Evolutionary conservation across 2,329 filamentous ascomycete species (phyloP), one percentile per base, ranked within the genome.

Genomic region (Knoxdaviesia proteae): DNA sequence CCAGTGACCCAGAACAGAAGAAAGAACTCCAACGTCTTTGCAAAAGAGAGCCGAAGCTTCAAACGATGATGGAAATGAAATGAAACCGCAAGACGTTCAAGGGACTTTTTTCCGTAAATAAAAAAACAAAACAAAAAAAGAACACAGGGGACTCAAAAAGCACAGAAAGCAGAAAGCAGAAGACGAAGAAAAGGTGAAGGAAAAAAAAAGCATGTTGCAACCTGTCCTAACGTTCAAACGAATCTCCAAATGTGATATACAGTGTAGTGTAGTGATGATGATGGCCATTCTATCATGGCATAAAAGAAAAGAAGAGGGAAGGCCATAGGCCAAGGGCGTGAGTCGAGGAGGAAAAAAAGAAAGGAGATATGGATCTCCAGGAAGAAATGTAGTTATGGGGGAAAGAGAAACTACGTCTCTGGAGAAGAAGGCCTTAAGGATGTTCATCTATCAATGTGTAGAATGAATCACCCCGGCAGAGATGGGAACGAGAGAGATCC

Each of bases 61-160:
- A 38, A 41, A 41, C 11, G 34, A 42, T 36, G 9, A 40, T 36
- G 32, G 29, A 6, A 36, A 11, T 32, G 39, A 40, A 44, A 44
- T 11, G 33, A 30, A 40, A 32, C 10, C 30, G 32, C n/a, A 20
- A 20, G 20, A 20, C 20, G 20, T 20, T 20, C 20, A 20, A 20
- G 20, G 20, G 3, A 2, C 3, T 20, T 20, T 20, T 20, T 20
- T 20, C 20, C 20, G 20, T 20, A 34, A 10, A 32, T 29, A 32
- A 20, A 34, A 7, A 37, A 20, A 7, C 34, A 7, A 36, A 35
- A 42, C 6, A 38, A 40, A 41, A 41, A 38, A 32, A 39, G 36
- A 39, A 38, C 31, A 38, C 8, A 6, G 36, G 31, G 20, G 20
- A 35, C 35, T 36, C 40, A 11, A 38, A 39, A n/a, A 42, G 11